A percentile compares a stretch with the other conserved stretches of the same genome.
phyloP scores from a whole-genome alignment of 2,329 filamentous ascomycete species.

The Sphaceloma murrayae region DNA sequence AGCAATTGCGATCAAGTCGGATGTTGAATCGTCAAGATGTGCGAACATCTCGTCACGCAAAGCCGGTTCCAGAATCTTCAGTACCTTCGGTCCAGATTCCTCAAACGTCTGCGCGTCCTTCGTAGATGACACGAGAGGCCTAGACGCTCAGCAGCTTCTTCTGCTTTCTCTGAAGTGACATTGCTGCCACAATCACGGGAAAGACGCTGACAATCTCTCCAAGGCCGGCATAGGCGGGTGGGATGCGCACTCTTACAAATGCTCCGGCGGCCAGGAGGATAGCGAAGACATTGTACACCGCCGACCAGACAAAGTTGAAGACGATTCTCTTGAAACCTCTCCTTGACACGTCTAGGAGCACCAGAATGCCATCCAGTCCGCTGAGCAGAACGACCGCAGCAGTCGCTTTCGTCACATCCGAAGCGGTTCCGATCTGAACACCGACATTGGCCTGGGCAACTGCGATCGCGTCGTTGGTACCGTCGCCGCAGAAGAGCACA shows the following conservation, averaged over 20 bases:
- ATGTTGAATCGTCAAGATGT: too few species aligned
- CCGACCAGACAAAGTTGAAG: conserved; percentile 63
- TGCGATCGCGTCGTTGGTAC: conserved; percentile 68
- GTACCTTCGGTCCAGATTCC: too few species aligned
- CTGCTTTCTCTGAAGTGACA: conserved; percentile 22
- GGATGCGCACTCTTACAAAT: conserved; percentile 47
- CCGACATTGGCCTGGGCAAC: conserved; percentile 63
- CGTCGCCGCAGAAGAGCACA: conserved; percentile 64
- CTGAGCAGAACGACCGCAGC: conserved; percentile 55
- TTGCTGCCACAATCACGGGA: conserved; percentile 54
- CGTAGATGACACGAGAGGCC: too few species aligned
- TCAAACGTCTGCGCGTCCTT: too few species aligned
- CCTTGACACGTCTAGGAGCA: conserved; percentile 46
- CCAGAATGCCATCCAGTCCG: conserved; percentile 46
- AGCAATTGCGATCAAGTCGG: too few species aligned
- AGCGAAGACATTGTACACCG: conserved; percentile 60
- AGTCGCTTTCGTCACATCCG: conserved; percentile 56
- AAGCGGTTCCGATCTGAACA: conserved; percentile 54
- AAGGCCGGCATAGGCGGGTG: conserved; percentile 56
- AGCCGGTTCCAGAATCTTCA: too few species aligned
- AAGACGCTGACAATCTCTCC: conserved; percentile 66
- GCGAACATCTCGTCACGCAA: too few species aligned
- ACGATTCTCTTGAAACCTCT: conserved; percentile 34
- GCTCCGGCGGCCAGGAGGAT: conserved; percentile 58
- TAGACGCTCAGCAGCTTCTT: too few species aligned